Conservation (phyloP, 2,329 filamentous ascomycete genomes). For the Nemania bipapillata region DNA sequence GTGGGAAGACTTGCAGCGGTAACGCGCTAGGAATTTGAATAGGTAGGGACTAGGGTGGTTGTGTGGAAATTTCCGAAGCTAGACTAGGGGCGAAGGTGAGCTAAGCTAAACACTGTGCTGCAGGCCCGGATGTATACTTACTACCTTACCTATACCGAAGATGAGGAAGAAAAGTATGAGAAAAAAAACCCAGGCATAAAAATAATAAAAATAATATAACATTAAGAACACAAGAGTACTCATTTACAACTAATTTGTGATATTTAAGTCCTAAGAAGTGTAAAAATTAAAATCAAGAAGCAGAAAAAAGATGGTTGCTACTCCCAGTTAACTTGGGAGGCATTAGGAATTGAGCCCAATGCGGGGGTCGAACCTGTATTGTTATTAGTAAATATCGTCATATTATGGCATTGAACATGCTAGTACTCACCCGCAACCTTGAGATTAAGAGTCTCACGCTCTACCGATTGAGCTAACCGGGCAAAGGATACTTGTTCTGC, state of each 20-base stretch:
- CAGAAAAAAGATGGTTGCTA: constrained; percentile 6
- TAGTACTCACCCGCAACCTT: constrained; percentile 48
- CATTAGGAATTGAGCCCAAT: constrained; percentile 59
- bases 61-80: too few relatives aligned
- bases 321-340: constrained; percentile 27
- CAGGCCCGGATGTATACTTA: too few relatives aligned
- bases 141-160: too few relatives aligned
- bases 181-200: too few relatives aligned
- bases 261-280: too few relatives aligned
- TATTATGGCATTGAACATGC: not conserved
- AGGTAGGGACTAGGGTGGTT: not conserved
- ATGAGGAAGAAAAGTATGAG: too few relatives aligned
- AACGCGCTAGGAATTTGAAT: not conserved
- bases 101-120: too few relatives aligned
- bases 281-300: not conserved
- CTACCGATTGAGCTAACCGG: constrained; percentile 76
- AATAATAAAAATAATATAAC: too few relatives aligned
- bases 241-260: too few relatives aligned
- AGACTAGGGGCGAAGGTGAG: too few relatives aligned
- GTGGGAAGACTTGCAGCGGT: not conserved
- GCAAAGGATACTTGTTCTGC: constrained; percentile 42
- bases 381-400: not conserved
- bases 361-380: constrained; percentile 58
- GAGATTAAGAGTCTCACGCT: constrained; percentile 74
- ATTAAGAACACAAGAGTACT: too few relatives aligned